These are phyloP conservation scores for Wickerhamiella azymoides DNA, from an alignment of 805 yeast species.

Conservation along the genomic window DNA sequence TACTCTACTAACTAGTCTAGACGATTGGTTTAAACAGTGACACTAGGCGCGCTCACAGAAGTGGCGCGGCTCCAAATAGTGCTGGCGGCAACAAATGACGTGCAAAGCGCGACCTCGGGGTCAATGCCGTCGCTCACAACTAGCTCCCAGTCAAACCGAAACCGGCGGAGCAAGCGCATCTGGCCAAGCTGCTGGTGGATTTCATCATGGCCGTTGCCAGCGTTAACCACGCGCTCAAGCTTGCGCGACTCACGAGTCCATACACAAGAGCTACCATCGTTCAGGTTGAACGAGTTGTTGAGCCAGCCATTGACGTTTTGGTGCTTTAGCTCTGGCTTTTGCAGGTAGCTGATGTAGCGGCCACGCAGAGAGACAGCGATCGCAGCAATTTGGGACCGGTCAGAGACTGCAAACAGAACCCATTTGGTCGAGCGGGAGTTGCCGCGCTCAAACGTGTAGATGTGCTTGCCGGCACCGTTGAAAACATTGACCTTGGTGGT, in stretches of 20 bases:
- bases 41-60: slow-evolving; percentile 31
- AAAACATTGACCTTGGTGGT: slow-evolving; percentile 37
- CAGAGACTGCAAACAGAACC: slow-evolving; percentile 35
- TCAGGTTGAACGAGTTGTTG: slow-evolving; percentile 29
- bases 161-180: slow-evolving; percentile 43
- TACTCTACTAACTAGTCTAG: background rate
- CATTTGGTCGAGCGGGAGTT: slow-evolving; percentile 38
- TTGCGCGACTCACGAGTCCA: slow-evolving; percentile 43
- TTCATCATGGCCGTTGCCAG: slow-evolving; percentile 45
- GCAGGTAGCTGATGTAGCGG: slow-evolving; percentile 1
- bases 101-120: slow-evolving; percentile 38
- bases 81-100: slow-evolving; percentile 47
- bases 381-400: slow-evolving; percentile 38
- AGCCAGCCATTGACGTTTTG: slow-evolving; percentile 2
- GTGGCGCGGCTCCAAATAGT: slow-evolving; percentile 54
- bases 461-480: slow-evolving; percentile 31
- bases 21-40: background rate
- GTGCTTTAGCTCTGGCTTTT: slow-evolving; percentile 3
- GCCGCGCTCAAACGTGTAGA: slow-evolving; percentile 38
- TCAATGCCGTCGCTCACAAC: slow-evolving; percentile 37
- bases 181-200: slow-evolving; percentile 39
- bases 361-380: slow-evolving; percentile 24
- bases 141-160: slow-evolving; percentile 46
- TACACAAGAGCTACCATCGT: slow-evolving; percentile 40
- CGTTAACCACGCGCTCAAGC: slow-evolving; percentile 36